Percentiles rank a stretch among this genome's conserved stretches.
Evolutionary conservation across 2,329 filamentous ascomycete genomes (phyloP).

Genomic region (Sporothrix sp.): DNA sequence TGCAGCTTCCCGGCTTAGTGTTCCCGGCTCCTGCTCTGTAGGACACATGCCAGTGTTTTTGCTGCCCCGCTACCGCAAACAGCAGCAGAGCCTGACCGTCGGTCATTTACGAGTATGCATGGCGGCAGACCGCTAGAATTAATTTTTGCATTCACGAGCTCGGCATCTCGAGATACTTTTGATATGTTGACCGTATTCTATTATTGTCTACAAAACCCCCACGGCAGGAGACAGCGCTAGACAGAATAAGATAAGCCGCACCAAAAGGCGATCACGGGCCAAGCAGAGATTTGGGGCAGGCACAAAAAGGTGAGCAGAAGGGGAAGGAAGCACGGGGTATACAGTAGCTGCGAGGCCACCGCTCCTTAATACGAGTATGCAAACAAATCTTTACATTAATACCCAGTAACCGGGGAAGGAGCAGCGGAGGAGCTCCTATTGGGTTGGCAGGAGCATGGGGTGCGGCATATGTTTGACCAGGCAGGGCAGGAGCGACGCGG

Average conservation of each 20-base stretch:
- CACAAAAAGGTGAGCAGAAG: constrained; percentile 1
- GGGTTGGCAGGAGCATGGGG: neutral
- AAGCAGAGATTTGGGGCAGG: neutral
- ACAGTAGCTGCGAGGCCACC: no score
- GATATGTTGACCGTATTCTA: neutral
- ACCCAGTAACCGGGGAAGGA: no score
- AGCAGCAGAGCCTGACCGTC: no score
- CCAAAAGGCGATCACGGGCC: constrained; percentile 1
- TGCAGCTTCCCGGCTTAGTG: neutral
- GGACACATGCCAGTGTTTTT: neutral
- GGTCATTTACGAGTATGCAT: neutral
- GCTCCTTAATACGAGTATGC: no score
- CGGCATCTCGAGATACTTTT: neutral
- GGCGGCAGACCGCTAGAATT: neutral
- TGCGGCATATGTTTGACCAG: neutral
- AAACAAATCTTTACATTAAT: no score
- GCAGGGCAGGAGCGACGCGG: neutral
- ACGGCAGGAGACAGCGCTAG: constrained; percentile 3
- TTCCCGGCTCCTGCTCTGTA: neutral
- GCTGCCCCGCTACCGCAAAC: neutral
- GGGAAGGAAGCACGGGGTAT: neutral
- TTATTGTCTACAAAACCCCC: neutral
- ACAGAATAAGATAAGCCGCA: constrained; percentile 4
- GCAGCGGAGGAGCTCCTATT: neutral
- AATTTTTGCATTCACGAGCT: neutral